A percentile compares a stretch with the other conserved stretches of the same genome.
These are phyloP conservation scores for Geotrichum macrosporum DNA, from an alignment of 1,139 yeast genomes.

Conservation along the genomic window DNA sequence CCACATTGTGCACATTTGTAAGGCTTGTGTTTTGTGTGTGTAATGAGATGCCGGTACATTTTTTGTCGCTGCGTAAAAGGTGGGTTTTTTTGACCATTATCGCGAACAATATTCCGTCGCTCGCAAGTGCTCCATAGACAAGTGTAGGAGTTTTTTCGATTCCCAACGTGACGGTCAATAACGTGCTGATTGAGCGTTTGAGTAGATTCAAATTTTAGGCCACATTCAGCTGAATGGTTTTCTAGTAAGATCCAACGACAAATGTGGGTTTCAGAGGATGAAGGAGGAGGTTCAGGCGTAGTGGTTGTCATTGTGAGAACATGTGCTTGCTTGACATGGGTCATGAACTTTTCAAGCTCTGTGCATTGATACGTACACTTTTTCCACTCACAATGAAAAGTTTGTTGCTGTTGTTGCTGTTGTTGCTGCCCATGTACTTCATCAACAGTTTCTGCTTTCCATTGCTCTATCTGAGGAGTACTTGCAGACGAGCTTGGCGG, in stretches of 20 bases:
- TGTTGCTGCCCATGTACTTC: too few species aligned
- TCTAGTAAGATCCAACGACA: constrained; percentile 47
- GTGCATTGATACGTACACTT: constrained; percentile 56
- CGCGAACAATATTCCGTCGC: too few species aligned
- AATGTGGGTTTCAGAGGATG: constrained; percentile 30
- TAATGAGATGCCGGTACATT: constrained; percentile 75
- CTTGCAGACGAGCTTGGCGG: neutral
- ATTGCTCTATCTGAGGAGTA: neutral
- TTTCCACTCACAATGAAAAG: constrained; percentile 64
- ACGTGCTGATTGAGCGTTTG: constrained; percentile 69
- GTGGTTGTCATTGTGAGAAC: constrained; percentile 25
- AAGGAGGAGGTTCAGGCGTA: neutral
- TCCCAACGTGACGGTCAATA: constrained; percentile 60
- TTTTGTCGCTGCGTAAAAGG: constrained; percentile 78
- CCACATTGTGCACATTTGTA: constrained; percentile 65
- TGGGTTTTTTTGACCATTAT: too few species aligned
- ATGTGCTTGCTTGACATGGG: constrained; percentile 59
- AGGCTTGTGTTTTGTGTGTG: constrained; percentile 82
- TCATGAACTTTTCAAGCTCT: constrained; percentile 50
- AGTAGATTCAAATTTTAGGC: constrained; percentile 45
- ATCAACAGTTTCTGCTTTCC: neutral
- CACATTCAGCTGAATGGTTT: constrained; percentile 44
- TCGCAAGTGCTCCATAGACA: constrained; percentile 81
- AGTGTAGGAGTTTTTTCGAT: constrained; percentile 62
- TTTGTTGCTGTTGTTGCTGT: too few species aligned